Conservation (phyloP, 1,139 yeast genomes). For the Nadsonia commutata region DNA sequence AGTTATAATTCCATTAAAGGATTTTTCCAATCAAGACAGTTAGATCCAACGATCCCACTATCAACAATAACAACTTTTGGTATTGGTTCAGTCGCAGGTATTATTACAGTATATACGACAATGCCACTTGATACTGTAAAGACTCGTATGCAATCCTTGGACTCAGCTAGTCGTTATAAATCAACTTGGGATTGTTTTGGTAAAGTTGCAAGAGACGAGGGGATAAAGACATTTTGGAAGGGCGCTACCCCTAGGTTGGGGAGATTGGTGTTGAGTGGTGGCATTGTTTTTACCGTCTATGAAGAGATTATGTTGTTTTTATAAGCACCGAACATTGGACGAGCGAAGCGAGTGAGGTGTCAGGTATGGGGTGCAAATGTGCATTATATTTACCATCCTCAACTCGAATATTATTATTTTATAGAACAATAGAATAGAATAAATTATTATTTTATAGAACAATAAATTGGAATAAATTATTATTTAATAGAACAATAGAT, state of each 20-base stretch:
- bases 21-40: conserved; percentile 47
- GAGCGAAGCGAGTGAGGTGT: too few relatives aligned
- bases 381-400: too few relatives aligned
- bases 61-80: conserved; percentile 69
- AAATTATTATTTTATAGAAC: too few relatives aligned
- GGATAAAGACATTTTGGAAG: conserved; percentile 88
- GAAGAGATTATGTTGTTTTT: conserved; percentile 67
- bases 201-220: conserved; percentile 73
- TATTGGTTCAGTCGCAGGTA: conserved; percentile 87
- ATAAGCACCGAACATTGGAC: too few relatives aligned
- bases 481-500: too few relatives aligned
- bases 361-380: too few relatives aligned
- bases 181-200: conserved; percentile 73
- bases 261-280: conserved; percentile 81
- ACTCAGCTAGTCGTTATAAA: conserved; percentile 53
- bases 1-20: conserved; percentile 82
- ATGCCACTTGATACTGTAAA: conserved; percentile 98
- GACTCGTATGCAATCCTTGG: conserved; percentile 93
- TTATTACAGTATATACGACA: conserved; percentile 85
- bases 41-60: conserved; percentile 47
- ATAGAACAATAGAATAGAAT: too few relatives aligned
- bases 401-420: too few relatives aligned
- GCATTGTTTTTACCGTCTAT: conserved; percentile 88
- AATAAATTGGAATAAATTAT: too few relatives aligned
- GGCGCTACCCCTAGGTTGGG: conserved; percentile 97